Conservation (phyloP, 2,329 filamentous ascomycete species). For the Talaromyces piceae region DNA sequence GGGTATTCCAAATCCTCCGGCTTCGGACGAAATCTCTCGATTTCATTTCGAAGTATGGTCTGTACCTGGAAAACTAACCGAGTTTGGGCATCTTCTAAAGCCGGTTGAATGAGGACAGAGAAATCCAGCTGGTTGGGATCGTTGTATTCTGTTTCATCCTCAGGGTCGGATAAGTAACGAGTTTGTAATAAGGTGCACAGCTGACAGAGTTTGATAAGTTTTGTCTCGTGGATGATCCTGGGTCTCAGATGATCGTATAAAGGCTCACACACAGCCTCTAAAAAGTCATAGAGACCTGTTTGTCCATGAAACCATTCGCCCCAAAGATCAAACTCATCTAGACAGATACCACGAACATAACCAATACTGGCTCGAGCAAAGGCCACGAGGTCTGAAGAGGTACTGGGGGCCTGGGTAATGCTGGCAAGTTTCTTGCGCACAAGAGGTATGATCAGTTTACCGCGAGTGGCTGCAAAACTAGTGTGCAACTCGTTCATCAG, state of each 20-base stretch:
- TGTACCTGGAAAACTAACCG: slow-evolving; percentile 59
- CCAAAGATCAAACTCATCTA: slow-evolving; percentile 63
- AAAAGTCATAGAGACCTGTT: slow-evolving; percentile 56
- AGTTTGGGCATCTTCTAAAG: slow-evolving; percentile 60
- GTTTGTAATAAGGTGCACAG: slow-evolving; percentile 60
- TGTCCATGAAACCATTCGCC: slow-evolving; percentile 59
- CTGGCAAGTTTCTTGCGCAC: slow-evolving; percentile 53
- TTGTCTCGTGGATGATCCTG: slow-evolving; percentile 58
- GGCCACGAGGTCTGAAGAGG: slow-evolving; percentile 55
- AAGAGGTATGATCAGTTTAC: slow-evolving; percentile 53
- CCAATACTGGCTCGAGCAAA: slow-evolving; percentile 59
- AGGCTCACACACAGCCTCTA: slow-evolving; percentile 60
- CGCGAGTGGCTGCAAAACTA: slow-evolving; percentile 53
- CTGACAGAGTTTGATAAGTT: slow-evolving; percentile 59
- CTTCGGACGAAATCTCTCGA: slow-evolving; percentile 58
- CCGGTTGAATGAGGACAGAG: slow-evolving; percentile 53
- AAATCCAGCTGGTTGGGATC: slow-evolving; percentile 55
- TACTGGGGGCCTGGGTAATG: slow-evolving; percentile 51
- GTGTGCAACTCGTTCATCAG: slow-evolving; percentile 59
- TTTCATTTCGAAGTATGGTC: slow-evolving; percentile 57
- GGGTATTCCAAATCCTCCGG: slow-evolving; percentile 60
- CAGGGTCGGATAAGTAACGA: slow-evolving; percentile 54
- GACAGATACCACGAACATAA: slow-evolving; percentile 57
- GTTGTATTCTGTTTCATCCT: slow-evolving; percentile 44
- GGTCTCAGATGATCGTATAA: slow-evolving; percentile 60